A percentile compares a stretch with the other conserved stretches of the same genome.
Evolutionary conservation across 108 stramenopile genomes (phyloP).

Genomic region (Mediolabrus comicus): DNA sequence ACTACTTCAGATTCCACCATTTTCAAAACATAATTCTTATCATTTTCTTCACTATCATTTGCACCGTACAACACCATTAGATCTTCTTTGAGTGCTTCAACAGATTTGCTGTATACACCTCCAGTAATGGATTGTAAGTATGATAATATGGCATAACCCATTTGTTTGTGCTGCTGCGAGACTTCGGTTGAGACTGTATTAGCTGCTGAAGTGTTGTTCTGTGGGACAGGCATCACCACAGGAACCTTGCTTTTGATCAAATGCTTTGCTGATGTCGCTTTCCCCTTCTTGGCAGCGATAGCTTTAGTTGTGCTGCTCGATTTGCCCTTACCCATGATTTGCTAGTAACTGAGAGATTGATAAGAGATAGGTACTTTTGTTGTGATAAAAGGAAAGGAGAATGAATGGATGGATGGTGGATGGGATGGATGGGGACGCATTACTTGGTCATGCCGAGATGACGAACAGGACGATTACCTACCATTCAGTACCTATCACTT

Average conservation of each 20-base stretch:
- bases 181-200: conserved; percentile 9
- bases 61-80: conserved; percentile 38
- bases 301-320: conserved; percentile 8
- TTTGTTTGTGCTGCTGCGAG: conserved; percentile 35
- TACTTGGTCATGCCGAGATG: too few relatives aligned
- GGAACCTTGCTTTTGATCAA: not conserved
- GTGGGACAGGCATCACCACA: not conserved
- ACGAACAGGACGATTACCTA: too few relatives aligned
- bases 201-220: not conserved
- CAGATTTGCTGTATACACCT: conserved; percentile 20
- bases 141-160: conserved; percentile 37
- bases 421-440: not conserved
- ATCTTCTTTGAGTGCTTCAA: conserved; percentile 33
- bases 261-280: conserved; percentile 10
- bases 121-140: conserved; percentile 34
- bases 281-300: conserved; percentile 11
- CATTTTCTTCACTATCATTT: not conserved
- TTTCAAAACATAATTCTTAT: conserved; percentile 20
- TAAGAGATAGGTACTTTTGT: not conserved
- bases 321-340: conserved; percentile 15
- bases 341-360: not conserved
- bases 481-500: too few relatives aligned
- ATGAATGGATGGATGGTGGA: not conserved
- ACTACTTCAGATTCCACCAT: conserved; percentile 13
- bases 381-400: too few relatives aligned